Percentiles rank a stretch among this genome's conserved stretches.
Evolutionary conservation across 2,329 filamentous ascomycete genomes (phyloP).

Genomic region (Polychaeton citri): DNA sequence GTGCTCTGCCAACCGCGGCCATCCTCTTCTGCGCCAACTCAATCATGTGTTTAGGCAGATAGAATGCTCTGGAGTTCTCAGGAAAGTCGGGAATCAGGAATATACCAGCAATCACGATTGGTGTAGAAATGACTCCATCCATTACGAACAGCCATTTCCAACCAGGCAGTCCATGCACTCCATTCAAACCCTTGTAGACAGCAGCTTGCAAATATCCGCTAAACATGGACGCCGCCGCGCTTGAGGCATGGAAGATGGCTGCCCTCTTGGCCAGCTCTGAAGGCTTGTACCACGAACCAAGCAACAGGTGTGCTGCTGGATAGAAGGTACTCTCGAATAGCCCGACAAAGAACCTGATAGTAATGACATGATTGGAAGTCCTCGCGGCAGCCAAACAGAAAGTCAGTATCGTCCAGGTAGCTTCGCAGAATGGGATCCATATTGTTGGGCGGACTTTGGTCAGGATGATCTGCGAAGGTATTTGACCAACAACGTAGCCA

Average conservation of each 20-base stretch:
- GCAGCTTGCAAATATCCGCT: conserved; percentile 6
- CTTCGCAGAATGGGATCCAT: conserved; percentile 37
- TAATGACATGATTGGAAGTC: conserved; percentile 31
- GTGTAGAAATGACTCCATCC: conserved; percentile 40
- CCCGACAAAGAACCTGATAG: conserved; percentile 37
- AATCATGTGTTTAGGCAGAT: conserved; percentile 23
- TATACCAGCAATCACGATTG: conserved; percentile 39
- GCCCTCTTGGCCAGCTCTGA: conserved; percentile 29
- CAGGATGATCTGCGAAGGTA: conserved; percentile 29
- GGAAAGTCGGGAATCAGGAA: conserved; percentile 38
- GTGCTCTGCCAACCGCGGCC: conserved; percentile 18
- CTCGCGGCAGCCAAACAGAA: conserved; percentile 30
- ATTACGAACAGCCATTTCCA: conserved; percentile 42
- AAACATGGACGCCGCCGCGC: conserved; percentile 24
- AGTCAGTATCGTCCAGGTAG: conserved; percentile 37
- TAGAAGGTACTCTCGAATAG: conserved; percentile 39
- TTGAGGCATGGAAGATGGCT: conserved; percentile 33
- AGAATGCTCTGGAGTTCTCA: conserved; percentile 37
- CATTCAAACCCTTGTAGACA: conserved; percentile 23
- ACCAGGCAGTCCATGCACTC: conserved; percentile 24
- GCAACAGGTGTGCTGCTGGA: conserved; percentile 35
- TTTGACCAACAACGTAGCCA: conserved; percentile 39
- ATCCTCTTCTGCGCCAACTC: conserved; percentile 36
- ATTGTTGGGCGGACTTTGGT: conserved; percentile 34
- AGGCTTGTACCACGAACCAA: conserved; percentile 32